Evolutionary conservation across 129 eudicot genomes (phyloP), one percentile per base, ranked within the genome.

Genomic region (Pseudognaphalium luteoalbum): DNA sequence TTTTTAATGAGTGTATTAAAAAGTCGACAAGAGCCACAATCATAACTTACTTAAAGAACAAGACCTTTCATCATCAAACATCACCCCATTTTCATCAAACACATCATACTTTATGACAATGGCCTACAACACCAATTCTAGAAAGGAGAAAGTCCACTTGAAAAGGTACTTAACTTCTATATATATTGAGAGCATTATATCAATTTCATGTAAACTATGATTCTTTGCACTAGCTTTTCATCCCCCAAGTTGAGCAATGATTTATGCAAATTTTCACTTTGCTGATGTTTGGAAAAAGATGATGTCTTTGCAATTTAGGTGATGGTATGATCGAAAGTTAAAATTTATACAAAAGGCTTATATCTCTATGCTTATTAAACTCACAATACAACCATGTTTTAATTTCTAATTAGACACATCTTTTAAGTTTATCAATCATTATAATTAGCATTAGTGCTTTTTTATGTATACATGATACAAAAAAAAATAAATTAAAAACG

Each of bases 111-210:
- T 58, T 74, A 74, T 74, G 71, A 12, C 73, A 74, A 73, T 80
- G 83, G 80, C 83, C 83, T 73, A 80, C 76, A 74, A 66, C 70
- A 72, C 78, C 42, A 80, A 57, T 74, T 73, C 58, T 74, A 80
- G 80, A 80, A 80, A 30, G 66, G 16, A 44, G 52, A 44, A 80
- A 66, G 32, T 80, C 76, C 79, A 80, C 71, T 74, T 20, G 30
- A 50, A 72, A 73, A 73, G 79, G 70, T 66, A 22, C 51, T n/a
- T 73, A 41, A 57, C 70, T 74, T 57, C 83, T 80, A 80, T 74
- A 74, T 80, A 12, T 44, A 14, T 12, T 80, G 70, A 59, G 41
- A 66, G 64, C 61, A 14, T 78, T 70, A 28, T 70, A 28, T 22
- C 39, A 66, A 66, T 74, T 73, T 64, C 22, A 80, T 28, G 58